Conservation (phyloP, 495 filamentous ascomycete species). For the Trypethelium eluteriae region DNA sequence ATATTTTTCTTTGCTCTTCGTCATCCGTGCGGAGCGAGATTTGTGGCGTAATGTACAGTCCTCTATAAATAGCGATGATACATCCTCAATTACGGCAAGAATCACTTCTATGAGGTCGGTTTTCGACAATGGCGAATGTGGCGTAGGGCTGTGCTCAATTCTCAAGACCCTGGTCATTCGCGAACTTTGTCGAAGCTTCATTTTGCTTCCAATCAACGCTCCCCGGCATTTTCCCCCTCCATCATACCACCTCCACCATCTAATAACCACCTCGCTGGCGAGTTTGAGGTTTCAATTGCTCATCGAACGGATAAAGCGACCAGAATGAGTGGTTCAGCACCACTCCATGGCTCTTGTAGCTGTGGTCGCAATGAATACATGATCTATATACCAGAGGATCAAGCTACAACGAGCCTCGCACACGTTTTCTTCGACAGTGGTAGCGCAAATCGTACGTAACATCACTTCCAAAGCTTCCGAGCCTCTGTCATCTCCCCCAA, state of each 20-base stretch:
- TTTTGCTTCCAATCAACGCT: conserved; percentile 2
- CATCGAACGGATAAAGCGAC: not conserved
- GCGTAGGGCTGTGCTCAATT: not conserved
- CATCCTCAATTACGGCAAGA: too few species aligned
- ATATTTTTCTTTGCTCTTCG: too few species aligned
- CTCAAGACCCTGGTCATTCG: not conserved
- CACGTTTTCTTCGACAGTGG: conserved; percentile 64
- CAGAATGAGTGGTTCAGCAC: conserved; percentile 8
- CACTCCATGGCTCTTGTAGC: conserved; percentile 68
- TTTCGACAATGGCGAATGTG: not conserved
- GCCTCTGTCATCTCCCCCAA: not conserved
- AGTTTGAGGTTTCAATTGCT: not conserved
- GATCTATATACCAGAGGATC: conserved; percentile 55
- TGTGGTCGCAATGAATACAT: conserved; percentile 81
- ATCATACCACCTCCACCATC: not conserved
- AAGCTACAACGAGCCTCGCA: conserved; percentile 42
- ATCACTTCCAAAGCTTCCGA: not conserved
- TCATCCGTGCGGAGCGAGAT: too few species aligned
- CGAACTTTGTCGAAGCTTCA: conserved; percentile 10
- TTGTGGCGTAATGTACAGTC: too few species aligned
- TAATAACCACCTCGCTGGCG: not conserved
- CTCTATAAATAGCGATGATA: too few species aligned
- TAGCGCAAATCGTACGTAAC: conserved; percentile 52
- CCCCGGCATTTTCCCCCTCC: not conserved
- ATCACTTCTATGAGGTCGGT: too few species aligned